A percentile compares a stretch with the other conserved stretches of the same genome.
Evolutionary conservation across 2,329 filamentous ascomycete species (phyloP).

Genomic region (Penicillium sp.): DNA sequence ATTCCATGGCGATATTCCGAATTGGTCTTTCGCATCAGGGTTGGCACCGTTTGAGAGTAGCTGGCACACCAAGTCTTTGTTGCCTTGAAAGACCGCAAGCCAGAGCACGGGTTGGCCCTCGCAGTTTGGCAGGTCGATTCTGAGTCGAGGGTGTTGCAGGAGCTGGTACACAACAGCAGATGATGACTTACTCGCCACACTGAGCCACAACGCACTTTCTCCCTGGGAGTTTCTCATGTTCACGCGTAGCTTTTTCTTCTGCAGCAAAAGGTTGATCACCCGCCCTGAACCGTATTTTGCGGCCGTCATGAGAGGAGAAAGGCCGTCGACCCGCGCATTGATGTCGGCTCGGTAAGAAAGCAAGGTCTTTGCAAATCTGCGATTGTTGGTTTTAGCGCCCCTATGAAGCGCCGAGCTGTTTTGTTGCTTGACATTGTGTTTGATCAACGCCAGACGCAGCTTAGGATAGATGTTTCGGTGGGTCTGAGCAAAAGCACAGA

Average conservation of each 20-base stretch:
- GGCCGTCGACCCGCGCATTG: too few relatives aligned
- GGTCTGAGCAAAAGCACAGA: too few relatives aligned
- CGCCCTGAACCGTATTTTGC: not conserved
- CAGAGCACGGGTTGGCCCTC: not conserved
- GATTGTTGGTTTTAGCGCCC: too few relatives aligned
- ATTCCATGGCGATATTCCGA: not conserved
- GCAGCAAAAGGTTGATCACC: not conserved
- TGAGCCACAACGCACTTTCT: not conserved
- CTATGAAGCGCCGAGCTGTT: too few relatives aligned
- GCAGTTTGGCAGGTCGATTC: not conserved
- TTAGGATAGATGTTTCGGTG: too few relatives aligned
- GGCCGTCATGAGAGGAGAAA: not conserved
- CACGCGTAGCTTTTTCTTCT: not conserved
- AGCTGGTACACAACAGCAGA: not conserved
- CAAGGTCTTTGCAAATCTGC: too few relatives aligned
- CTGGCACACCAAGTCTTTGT: not conserved
- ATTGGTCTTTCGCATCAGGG: not conserved
- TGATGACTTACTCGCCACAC: not conserved
- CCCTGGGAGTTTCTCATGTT: not conserved
- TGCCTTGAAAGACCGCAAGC: not conserved
- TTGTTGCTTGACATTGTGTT: too few relatives aligned
- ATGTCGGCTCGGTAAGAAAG: too few relatives aligned
- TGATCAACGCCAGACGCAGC: too few relatives aligned
- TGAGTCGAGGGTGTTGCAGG: not conserved
- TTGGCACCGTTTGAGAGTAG: not conserved